These are phyloP conservation scores for Fusarium xyrophilum DNA, from an alignment of 2,329 filamentous ascomycete genomes.

Conservation along the genomic window DNA sequence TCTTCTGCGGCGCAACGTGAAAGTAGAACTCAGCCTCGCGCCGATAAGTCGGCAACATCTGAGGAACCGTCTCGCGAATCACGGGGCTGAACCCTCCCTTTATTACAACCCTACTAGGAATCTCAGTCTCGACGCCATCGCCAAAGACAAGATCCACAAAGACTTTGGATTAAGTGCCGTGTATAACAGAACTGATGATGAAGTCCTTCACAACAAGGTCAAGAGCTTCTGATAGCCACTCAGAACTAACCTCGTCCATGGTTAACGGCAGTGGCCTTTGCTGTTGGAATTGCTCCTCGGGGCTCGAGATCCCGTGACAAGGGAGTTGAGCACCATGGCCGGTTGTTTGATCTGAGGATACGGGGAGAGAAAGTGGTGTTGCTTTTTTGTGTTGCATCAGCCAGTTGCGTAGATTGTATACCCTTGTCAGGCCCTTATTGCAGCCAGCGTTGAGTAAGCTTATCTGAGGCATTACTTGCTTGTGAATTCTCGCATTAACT, in stretches of 20 bases:
- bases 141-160: background rate
- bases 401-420: background rate
- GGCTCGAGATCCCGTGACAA: background rate
- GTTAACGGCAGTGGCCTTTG: background rate
- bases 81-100: too few species aligned
- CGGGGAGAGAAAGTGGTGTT: background rate
- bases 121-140: background rate
- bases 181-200: background rate
- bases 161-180: constrained; percentile 1
- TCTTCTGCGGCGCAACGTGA: background rate
- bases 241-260: background rate
- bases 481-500: too few species aligned
- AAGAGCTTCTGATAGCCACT: background rate
- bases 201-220: background rate
- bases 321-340: background rate
- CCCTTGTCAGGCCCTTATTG: background rate
- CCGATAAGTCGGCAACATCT: background rate
- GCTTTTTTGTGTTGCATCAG: background rate
- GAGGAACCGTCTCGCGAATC: background rate
- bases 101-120: background rate
- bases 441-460: too few species aligned
- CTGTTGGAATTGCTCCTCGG: background rate
- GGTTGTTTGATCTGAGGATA: background rate
- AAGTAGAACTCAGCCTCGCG: background rate
- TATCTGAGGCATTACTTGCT: background rate